These are phyloP conservation scores for Ogataea pini DNA, from an alignment of 805 yeast species.

Conservation along the genomic window DNA sequence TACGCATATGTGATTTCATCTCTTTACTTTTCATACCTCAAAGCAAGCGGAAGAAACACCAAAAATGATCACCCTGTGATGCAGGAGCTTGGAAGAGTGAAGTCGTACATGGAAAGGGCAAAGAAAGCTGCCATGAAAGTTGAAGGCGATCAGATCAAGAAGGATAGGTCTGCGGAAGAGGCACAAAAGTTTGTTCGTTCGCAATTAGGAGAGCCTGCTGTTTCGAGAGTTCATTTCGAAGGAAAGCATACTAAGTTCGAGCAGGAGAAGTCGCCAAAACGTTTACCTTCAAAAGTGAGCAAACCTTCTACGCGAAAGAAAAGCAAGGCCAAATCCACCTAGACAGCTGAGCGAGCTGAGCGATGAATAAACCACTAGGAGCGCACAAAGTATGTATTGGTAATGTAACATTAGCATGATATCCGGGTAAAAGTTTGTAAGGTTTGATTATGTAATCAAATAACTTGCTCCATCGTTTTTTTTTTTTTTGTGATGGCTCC, in stretches of 20 bases:
- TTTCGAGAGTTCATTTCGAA: constrained; percentile 51
- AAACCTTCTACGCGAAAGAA: constrained; percentile 5
- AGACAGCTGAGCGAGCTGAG: neutral
- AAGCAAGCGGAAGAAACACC: constrained; percentile 53
- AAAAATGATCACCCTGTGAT: constrained; percentile 62
- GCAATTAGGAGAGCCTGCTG: constrained; percentile 44
- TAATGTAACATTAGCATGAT: neutral
- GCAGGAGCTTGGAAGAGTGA: constrained; percentile 66
- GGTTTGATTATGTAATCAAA: neutral
- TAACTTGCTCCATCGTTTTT: neutral
- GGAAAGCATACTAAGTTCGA: constrained; percentile 55
- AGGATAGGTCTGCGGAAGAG: constrained; percentile 33
- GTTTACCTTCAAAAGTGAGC: constrained; percentile 1
- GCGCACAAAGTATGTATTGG: neutral
- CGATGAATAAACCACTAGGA: too few relatives aligned
- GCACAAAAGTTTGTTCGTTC: constrained; percentile 43
- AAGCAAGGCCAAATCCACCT: neutral
- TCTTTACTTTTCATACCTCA: constrained; percentile 57
- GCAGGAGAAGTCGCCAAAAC: constrained; percentile 9
- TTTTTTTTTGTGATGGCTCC: constrained; percentile 1
- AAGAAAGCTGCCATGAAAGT: constrained; percentile 40
- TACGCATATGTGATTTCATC: constrained; percentile 57
- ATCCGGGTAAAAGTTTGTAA: neutral
- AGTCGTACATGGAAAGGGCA: constrained; percentile 62
- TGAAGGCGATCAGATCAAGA: constrained; percentile 25